Percentiles rank a stretch among this genome's conserved stretches.
Conservation (phyloP, 495 filamentous ascomycete species). For the Viridothelium virens region DNA sequence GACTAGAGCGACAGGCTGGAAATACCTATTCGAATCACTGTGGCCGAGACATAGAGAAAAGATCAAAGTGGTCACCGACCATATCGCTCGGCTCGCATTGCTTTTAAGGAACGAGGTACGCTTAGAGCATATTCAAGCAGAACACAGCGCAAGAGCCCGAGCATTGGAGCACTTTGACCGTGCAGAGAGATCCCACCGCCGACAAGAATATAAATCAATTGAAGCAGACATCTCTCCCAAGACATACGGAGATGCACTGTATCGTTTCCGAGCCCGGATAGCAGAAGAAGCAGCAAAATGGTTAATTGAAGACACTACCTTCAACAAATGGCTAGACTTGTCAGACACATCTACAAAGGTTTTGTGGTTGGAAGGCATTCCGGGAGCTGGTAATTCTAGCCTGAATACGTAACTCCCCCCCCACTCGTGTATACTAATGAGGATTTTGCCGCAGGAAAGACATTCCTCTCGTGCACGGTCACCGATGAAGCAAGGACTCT, state of each 20-base stretch:
- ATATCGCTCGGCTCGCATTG: conserved; percentile 21
- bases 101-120: conserved; percentile 23
- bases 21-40: conserved; percentile 19
- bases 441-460: background rate
- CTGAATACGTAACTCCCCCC: background rate
- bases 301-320: background rate
- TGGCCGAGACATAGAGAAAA: conserved; percentile 22
- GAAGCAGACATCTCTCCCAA: conserved; percentile 12
- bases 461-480: background rate
- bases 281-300: background rate
- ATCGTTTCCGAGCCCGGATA: background rate
- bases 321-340: background rate
- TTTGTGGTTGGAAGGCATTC: background rate
- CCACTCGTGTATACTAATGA: background rate
- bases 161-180: conserved; percentile 21
- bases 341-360: background rate
- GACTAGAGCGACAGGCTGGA: background rate
- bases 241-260: background rate
- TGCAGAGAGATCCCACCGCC: conserved; percentile 20
- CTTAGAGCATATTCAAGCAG: conserved; percentile 25
- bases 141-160: conserved; percentile 19
- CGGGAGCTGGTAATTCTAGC: background rate
- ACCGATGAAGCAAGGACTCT: background rate
- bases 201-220: conserved; percentile 11
- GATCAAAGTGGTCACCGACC: conserved; percentile 18